phyloP scores from a whole-genome alignment of 495 filamentous ascomycete genomes.

The Annulohypoxylon stygium region DNA sequence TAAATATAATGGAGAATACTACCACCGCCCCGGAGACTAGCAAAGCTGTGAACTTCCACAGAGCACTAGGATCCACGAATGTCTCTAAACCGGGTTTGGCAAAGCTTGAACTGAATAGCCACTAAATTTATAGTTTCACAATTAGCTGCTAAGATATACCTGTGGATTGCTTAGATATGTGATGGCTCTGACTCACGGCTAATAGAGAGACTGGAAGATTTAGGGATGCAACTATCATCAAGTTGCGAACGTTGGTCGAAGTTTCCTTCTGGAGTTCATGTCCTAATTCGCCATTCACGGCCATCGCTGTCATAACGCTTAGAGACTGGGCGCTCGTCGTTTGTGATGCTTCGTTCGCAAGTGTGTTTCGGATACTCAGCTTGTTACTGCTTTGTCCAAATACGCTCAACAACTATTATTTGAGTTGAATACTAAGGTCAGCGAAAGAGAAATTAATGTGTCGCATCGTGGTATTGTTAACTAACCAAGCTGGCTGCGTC shows the following conservation, averaged over 20 bases:
- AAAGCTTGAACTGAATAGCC: neutral
- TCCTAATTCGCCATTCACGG: neutral
- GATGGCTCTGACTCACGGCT: neutral
- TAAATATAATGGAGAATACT: neutral
- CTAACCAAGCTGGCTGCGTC: neutral
- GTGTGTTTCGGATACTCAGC: neutral
- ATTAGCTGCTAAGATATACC: neutral
- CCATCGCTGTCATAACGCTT: neutral
- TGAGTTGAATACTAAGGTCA: neutral
- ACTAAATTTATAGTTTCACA: neutral
- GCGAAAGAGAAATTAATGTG: neutral
- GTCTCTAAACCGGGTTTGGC: neutral
- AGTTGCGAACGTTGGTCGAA: neutral
- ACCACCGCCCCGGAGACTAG: neutral
- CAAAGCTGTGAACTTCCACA: neutral
- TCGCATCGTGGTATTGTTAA: neutral
- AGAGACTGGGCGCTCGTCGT: slow-evolving; percentile 1
- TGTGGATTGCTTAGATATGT: too few species aligned
- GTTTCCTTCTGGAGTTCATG: slow-evolving; percentile 1
- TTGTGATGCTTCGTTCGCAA: slow-evolving; percentile 1
- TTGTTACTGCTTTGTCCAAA: neutral
- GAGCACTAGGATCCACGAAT: neutral
- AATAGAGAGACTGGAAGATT: neutral
- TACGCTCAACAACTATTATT: neutral
- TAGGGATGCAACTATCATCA: neutral